Base-by-base conservation (phyloP, 805 yeast species). In the Starmerella vitae region DNA sequence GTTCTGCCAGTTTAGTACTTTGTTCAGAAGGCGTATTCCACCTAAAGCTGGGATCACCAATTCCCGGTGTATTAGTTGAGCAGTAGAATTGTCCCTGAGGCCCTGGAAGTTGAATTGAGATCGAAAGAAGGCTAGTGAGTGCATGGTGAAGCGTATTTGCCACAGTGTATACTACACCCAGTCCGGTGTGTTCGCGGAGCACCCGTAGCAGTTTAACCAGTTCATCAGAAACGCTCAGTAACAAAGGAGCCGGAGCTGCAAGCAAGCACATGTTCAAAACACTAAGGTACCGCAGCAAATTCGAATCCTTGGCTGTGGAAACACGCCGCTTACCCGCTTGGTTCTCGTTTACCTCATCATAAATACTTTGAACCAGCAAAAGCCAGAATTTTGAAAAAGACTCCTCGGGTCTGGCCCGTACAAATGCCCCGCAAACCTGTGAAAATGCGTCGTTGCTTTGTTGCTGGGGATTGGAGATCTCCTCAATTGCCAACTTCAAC, bases 261-360 rank as follows among this genome's bases (percentile, higher is more conserved):
- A 84, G 74, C 29, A 80, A 56, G 20, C 76, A 64, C 54, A 83
- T 86, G 52, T 77, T 74, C 31, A 86, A 58, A 2, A 84, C 70
- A 3, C 76, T 68, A 24, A 82, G 55, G 52, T 77, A 72, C 73
- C 94, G 74, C 22, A 74, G 73, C 7, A 91, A 60, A 15, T 76
- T 71, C 22, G 77, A 78, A 57, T 91, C 97, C 30, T 85, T 68
- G n/a, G 81, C 81, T 20, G 75, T 65, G 20, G 79, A 65, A 30
- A 57, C 68, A 55, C 94, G 69, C 0, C 76, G 63, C 1, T 70
- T 59, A 3, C 96, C 97, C 0, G 96, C 96, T 3, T 74, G 79
- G 46, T 86, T 80, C 47, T 76, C 82, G 9, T 62, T 62, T 17
- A 88, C 65, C 53, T 88, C 94, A 25, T 68, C 72, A 27, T 65